Conservation (phyloP, 345 rosid genomes). For the Eucalyptus curtisii region DNA sequence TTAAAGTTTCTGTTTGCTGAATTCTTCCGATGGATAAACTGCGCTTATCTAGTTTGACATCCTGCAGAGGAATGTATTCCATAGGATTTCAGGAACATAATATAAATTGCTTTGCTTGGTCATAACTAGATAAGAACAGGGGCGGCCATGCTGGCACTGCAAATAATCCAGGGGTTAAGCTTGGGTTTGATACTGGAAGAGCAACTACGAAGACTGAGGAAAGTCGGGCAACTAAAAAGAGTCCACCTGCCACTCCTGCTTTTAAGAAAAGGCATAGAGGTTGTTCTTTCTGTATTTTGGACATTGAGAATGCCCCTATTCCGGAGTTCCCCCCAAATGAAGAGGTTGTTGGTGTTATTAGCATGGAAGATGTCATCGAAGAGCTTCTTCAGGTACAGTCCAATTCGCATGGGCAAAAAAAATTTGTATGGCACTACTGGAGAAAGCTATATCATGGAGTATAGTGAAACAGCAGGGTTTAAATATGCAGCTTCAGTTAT, state of each 20-base stretch:
- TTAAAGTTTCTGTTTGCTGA: neutral
- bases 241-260: slow-evolving; percentile 39
- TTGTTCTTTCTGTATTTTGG: slow-evolving; percentile 86
- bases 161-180: slow-evolving; percentile 5
- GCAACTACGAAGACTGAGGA: slow-evolving; percentile 20
- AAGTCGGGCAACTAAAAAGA: slow-evolving; percentile 31
- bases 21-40: neutral
- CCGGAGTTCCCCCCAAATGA: slow-evolving; percentile 60
- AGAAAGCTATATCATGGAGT: neutral
- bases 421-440: neutral
- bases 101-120: neutral
- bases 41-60: neutral
- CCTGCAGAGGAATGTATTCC: neutral
- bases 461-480: neutral
- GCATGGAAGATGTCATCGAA: slow-evolving; percentile 96
- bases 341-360: slow-evolving; percentile 82
- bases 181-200: slow-evolving; percentile 14
- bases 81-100: neutral
- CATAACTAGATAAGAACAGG: slow-evolving; percentile 5
- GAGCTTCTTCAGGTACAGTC: slow-evolving; percentile 87
- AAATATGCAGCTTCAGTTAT: neutral
- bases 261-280: slow-evolving; percentile 85
- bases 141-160: neutral
- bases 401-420: neutral
- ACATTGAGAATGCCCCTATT: slow-evolving; percentile 54